phyloP scores from a whole-genome alignment of 495 filamentous ascomycete genomes.

The Penicillium mononematosum region DNA sequence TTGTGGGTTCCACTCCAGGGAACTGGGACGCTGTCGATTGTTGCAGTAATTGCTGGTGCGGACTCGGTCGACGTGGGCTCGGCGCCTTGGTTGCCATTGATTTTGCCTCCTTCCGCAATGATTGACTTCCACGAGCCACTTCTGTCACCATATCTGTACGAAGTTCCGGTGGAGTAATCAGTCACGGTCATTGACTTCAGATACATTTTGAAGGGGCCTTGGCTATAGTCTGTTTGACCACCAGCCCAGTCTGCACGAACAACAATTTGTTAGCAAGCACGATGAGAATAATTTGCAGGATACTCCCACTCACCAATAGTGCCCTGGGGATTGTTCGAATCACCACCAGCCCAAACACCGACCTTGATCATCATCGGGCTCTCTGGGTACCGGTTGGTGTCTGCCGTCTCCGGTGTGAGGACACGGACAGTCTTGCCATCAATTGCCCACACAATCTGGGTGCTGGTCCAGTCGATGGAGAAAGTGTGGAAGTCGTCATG shows the following conservation, averaged over 20 bases:
- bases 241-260: conserved; percentile 68
- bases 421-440: conserved; percentile 67
- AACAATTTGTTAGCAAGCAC: conserved; percentile 19
- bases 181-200: conserved; percentile 72
- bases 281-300: no score
- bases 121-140: conserved; percentile 81
- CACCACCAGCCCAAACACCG: conserved; percentile 86
- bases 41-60: conserved; percentile 55
- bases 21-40: conserved; percentile 53
- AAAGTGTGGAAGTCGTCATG: conserved; percentile 73
- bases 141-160: conserved; percentile 75
- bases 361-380: conserved; percentile 82
- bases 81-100: conserved; percentile 53
- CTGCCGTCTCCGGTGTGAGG: conserved; percentile 61
- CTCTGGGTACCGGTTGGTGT: conserved; percentile 72
- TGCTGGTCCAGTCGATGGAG: conserved; percentile 77
- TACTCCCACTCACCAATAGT: conserved; percentile 62
- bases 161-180: conserved; percentile 86
- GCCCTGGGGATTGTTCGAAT: conserved; percentile 56
- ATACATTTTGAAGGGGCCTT: conserved; percentile 82
- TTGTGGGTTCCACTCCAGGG: conserved; percentile 66
- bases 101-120: conserved; percentile 65
- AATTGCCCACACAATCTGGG: conserved; percentile 68
- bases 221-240: conserved; percentile 73
- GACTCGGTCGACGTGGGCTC: conserved; percentile 40